Evolutionary conservation across 2,329 filamentous ascomycete species (phyloP), one percentile per base, ranked within the genome.

Genomic region (Ophiognomonia clavigignenti-juglandacearum): DNA sequence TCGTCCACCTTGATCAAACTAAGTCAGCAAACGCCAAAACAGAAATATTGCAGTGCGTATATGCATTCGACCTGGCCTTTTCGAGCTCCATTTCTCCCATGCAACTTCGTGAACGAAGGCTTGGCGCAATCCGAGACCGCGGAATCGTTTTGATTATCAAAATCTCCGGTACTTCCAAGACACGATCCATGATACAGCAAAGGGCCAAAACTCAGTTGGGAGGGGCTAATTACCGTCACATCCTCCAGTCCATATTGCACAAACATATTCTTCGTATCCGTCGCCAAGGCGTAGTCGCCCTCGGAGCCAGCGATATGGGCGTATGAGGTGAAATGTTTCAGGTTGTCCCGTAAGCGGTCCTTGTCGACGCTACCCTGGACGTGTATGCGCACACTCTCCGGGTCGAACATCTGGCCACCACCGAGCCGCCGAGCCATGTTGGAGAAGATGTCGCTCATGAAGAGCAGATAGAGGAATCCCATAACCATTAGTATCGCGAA

Each of bases 291-390:
- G 58, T 85, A 90, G 68, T 95, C 92, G 39, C 93, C 93, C 68
- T 96, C 85, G 3, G 90, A 95, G n/a, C 93, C 93, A 2, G 89
- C 93, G 53, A 97, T 76, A 65, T 97, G 93, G 52, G 93, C 87
- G 62, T 88, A 96, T 47, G 78, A 79, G 4, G 89, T 92, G 53
- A 92, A 82, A 60, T 91, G 86, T 58, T 79, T 72, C 50, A 96
- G 69, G 48, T 87, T 86, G 34, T 87, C 83, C 53, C 82, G 78
- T 62, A 93, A 85, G 42, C 77, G 74, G 50, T 75, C 74, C 45
- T 80, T 73, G 59, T 95, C 85, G 54, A 95, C 79, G 57, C 81
- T 82, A 40, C 75, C 73, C 63, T 93, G 82, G 22, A 95, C 77
- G 65, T 85, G 88, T 48, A 79, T 73, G 47, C 88, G 82, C 48